Evolutionary conservation across 148 eudicot species (phyloP).

Genomic region (Silene conica): DNA sequence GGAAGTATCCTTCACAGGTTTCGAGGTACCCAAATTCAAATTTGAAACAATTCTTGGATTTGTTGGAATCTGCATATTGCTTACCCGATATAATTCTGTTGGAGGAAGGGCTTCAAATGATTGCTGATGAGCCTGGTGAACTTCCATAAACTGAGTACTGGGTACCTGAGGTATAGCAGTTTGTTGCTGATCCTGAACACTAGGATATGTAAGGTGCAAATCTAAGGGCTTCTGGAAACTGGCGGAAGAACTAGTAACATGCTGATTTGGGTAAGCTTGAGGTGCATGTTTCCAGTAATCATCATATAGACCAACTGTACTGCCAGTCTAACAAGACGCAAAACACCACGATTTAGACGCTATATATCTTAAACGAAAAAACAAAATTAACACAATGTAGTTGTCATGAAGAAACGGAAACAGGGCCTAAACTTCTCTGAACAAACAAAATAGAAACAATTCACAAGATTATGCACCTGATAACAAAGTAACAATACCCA

Average conservation of each 20-base stretch:
- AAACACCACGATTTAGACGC: not conserved
- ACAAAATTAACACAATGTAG: slow-evolving; percentile 1
- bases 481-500: slow-evolving; percentile 2
- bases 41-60: slow-evolving; percentile 91
- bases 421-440: not conserved
- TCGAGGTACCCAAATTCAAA: slow-evolving; percentile 43
- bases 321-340: slow-evolving; percentile 50
- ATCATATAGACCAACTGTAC: slow-evolving; percentile 44
- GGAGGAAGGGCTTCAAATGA: slow-evolving; percentile 50
- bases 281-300: slow-evolving; percentile 70
- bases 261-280: slow-evolving; percentile 49
- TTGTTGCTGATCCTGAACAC: slow-evolving; percentile 57
- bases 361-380: not conserved
- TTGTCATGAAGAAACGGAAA: not conserved
- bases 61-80: slow-evolving; percentile 77
- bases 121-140: slow-evolving; percentile 44
- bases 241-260: slow-evolving; percentile 33
- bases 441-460: not conserved
- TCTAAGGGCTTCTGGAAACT: slow-evolving; percentile 49
- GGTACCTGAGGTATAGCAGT: slow-evolving; percentile 38
- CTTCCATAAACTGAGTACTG: slow-evolving; percentile 38
- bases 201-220: slow-evolving; percentile 40
- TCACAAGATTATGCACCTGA: not conserved
- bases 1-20: slow-evolving; percentile 51
- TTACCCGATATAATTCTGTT: slow-evolving; percentile 55